Evolutionary conservation across 345 rosid species (phyloP), one percentile per base, ranked within the genome.

Genomic region (Rhizophora mangle): DNA sequence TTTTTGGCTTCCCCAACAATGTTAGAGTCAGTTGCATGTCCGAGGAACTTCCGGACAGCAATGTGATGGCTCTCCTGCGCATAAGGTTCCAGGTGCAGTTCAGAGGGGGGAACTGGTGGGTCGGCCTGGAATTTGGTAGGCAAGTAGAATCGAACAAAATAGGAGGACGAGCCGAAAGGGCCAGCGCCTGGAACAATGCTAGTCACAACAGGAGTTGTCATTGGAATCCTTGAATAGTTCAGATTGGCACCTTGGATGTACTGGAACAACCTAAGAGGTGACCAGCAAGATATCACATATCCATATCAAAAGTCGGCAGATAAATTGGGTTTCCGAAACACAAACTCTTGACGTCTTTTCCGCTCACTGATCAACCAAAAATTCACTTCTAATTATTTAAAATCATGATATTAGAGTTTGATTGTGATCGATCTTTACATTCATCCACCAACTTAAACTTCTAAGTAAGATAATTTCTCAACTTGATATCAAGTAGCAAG

Each of bases 201-300:
- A 3, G 96, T 87, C 61, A 85, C 76, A 52, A 85, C 72, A 0
- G 92, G 96, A n/a, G 76, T 53, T 15, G 92, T 89, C 92, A 89
- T 84, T 24, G 84, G 76, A 54, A 89, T 72, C 70, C 87, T 82
- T n/a, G 90, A 84, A 74, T 24, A 74, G 52, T 89, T 87, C 18
- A 87, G 84, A 75, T 89, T 89, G 63, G 96, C 96, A 37, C 96
- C 92, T 76, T 84, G 74, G 56, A 79, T 82, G 77, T 52, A 87
- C 71, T 85, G 94, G 81, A 89, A 89, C 78, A 89, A 80, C 81
- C 88, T 85, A 68, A 21, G 27, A 75, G 2, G 46, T 30, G 36
- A 26, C 39, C 10, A 49, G 30, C 57, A 67, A 21, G 0, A 3
- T 4, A 30, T 7, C 49, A 43, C 3, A 43, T 39, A 39, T 11